Percentiles rank a stretch among this genome's conserved stretches.
Evolutionary conservation across 306 rosid genomes (phyloP).

Genomic region (Morella rubra): DNA sequence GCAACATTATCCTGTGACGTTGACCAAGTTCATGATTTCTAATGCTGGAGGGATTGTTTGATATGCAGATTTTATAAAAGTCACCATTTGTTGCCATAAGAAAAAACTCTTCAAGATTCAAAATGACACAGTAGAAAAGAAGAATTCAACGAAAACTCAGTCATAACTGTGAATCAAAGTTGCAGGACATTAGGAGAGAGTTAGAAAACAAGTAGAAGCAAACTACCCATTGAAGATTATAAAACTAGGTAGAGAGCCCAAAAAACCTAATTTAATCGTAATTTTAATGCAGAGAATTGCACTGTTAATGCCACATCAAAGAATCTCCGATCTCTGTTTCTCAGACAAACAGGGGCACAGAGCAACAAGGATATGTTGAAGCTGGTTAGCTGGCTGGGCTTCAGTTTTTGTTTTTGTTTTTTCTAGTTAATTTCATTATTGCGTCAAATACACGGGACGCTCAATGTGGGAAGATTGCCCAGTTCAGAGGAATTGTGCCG

Average conservation of each 20-base stretch:
- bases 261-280: not conserved
- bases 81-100: constrained; percentile 93
- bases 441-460: too few relatives aligned
- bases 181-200: too few relatives aligned
- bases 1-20: constrained; percentile 88
- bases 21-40: constrained; percentile 92
- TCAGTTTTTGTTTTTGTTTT: too few relatives aligned
- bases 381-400: too few relatives aligned
- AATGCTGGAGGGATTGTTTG: constrained; percentile 78
- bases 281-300: not conserved
- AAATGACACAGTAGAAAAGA: not conserved
- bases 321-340: too few relatives aligned
- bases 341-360: too few relatives aligned
- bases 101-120: too few relatives aligned
- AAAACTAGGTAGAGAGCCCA: not conserved
- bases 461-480: too few relatives aligned
- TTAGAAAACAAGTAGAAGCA: not conserved
- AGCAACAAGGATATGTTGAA: too few relatives aligned
- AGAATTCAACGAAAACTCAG: not conserved
- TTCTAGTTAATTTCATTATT: too few relatives aligned
- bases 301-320: too few relatives aligned
- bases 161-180: not conserved
- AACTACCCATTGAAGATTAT: not conserved
- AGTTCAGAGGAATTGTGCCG: too few relatives aligned
- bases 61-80: constrained; percentile 85